Conservation (phyloP, 2,329 filamentous ascomycete species). For the Nakataea oryzae region DNA sequence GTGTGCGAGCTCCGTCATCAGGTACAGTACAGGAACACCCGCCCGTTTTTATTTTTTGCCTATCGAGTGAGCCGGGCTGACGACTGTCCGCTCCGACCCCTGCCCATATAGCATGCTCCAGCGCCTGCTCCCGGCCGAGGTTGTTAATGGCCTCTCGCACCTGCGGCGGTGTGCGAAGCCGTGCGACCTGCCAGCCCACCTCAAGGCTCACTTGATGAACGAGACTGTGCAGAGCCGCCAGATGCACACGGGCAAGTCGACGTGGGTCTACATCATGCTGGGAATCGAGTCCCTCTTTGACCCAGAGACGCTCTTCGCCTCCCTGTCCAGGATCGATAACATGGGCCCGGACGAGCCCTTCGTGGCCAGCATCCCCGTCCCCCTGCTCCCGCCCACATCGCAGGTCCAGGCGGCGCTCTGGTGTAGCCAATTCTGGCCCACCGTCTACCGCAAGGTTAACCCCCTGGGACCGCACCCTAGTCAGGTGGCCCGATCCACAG, state of each 20-base stretch:
- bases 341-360: constrained; percentile 40
- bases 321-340: constrained; percentile 36
- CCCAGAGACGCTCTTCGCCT: constrained; percentile 38
- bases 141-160: constrained; percentile 57
- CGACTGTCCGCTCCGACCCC: neutral
- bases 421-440: constrained; percentile 73
- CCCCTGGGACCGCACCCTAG: constrained; percentile 76
- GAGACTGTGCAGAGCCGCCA: constrained; percentile 41
- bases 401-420: constrained; percentile 64
- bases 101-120: constrained; percentile 36
- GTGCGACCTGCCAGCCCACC: constrained; percentile 53
- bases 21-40: constrained; percentile 37
- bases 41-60: neutral
- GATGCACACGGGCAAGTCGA: constrained; percentile 49
- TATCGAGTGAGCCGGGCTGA: neutral
- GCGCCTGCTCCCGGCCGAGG: constrained; percentile 45
- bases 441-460: constrained; percentile 78
- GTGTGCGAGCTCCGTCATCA: constrained; percentile 61
- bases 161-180: constrained; percentile 68
- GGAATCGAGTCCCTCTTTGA: constrained; percentile 40
- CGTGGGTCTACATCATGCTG: constrained; percentile 48
- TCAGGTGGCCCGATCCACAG: constrained; percentile 58
- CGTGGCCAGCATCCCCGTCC: constrained; percentile 56
- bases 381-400: constrained; percentile 64
- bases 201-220: constrained; percentile 53